Evolutionary conservation across 108 stramenopile species (phyloP).

Genomic region (Hondaea fermentalgiana): DNA sequence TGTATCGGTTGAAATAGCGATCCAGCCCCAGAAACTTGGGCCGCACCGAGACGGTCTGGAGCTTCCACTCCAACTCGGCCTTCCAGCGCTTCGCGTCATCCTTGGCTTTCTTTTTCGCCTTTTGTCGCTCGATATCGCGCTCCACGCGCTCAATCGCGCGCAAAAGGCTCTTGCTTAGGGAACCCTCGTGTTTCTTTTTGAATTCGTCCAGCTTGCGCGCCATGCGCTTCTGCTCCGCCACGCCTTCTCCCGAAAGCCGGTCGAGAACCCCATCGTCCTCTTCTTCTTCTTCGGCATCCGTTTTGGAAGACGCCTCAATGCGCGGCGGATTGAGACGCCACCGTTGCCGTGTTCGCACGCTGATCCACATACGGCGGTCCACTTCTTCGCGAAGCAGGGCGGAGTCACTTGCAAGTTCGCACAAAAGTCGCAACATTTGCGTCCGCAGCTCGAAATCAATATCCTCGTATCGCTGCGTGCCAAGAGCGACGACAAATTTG

Average conservation of each 20-base stretch:
- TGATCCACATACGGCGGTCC: constrained; percentile 3
- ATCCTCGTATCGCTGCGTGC: constrained; percentile 5
- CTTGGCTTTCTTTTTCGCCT: background rate
- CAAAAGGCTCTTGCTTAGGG: background rate
- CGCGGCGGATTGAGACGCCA: background rate
- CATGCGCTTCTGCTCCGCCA: background rate
- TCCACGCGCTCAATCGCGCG: constrained; percentile 18
- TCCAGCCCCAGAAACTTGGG: background rate
- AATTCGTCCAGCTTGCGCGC: background rate
- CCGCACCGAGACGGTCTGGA: background rate
- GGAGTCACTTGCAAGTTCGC: background rate
- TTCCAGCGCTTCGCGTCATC: constrained; percentile 13
- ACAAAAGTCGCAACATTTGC: background rate
- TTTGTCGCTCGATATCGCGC: background rate
- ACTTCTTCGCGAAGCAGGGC: constrained; percentile 5
- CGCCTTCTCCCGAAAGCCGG: background rate
- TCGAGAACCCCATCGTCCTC: background rate
- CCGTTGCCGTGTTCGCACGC: background rate
- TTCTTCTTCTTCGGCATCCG: background rate
- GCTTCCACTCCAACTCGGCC: background rate
- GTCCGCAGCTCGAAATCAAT: background rate
- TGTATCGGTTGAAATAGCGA: background rate
- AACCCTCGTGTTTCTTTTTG: background rate
- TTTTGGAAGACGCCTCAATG: background rate
- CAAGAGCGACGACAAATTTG: background rate